Conservation (phyloP, 257 asterid genomes). For the Scutellaria barbata region DNA sequence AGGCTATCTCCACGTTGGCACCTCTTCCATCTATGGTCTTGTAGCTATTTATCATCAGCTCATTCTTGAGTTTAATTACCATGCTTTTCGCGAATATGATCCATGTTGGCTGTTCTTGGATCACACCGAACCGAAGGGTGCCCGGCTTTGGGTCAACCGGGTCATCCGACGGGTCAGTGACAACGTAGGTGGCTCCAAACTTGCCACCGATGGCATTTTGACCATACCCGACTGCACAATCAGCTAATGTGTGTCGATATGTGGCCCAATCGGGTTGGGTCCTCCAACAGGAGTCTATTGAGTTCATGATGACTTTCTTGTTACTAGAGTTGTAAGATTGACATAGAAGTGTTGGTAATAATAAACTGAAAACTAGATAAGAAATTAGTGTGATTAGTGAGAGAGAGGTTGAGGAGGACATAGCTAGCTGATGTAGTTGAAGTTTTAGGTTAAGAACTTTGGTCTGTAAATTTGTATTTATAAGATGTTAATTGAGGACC, state of each 20-base stretch:
- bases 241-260: slow-evolving; percentile 66
- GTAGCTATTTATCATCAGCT: slow-evolving; percentile 70
- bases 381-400: slow-evolving; percentile 39
- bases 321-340: slow-evolving; percentile 19
- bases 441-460: slow-evolving; percentile 22
- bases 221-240: slow-evolving; percentile 79
- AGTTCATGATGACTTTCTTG: slow-evolving; percentile 45
- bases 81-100: slow-evolving; percentile 59
- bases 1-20: slow-evolving; percentile 73
- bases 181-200: slow-evolving; percentile 57
- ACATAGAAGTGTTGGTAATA: slow-evolving; percentile 36
- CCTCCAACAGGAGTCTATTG: slow-evolving; percentile 83
- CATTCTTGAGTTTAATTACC: slow-evolving; percentile 66
- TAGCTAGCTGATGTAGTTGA: slow-evolving; percentile 25
- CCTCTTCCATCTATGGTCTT: slow-evolving; percentile 97
- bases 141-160: slow-evolving; percentile 65
- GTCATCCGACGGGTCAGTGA: slow-evolving; percentile 65
- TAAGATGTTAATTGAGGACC: slow-evolving; percentile 38
- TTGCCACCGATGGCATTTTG: slow-evolving; percentile 70
- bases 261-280: slow-evolving; percentile 62
- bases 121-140: slow-evolving; percentile 76
- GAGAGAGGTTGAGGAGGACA: slow-evolving; percentile 40
- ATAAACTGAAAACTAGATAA: slow-evolving; percentile 37
- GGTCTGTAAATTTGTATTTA: slow-evolving; percentile 35
- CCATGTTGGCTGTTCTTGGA: slow-evolving; percentile 73